Evolutionary conservation across 495 filamentous ascomycete species (phyloP).

Genomic region (Staphylotrichum longicolle): DNA sequence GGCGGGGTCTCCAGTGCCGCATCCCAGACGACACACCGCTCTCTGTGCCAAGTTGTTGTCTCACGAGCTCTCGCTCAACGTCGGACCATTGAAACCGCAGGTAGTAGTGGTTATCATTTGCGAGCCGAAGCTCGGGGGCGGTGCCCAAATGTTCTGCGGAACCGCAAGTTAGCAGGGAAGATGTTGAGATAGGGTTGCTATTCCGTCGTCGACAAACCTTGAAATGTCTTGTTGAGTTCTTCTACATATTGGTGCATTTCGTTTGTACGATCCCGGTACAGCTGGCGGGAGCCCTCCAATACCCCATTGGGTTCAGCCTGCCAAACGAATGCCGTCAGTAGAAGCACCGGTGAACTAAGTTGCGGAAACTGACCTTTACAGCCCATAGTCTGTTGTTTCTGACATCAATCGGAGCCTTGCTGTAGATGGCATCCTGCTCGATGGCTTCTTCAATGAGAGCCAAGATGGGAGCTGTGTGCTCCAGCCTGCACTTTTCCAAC

Average conservation of each 20-base stretch:
- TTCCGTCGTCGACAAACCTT: not conserved
- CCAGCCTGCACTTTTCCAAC: constrained; percentile 63
- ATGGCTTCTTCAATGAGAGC: constrained; percentile 66
- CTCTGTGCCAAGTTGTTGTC: constrained; percentile 42
- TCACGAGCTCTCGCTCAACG: constrained; percentile 61
- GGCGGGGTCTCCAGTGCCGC: constrained; percentile 8
- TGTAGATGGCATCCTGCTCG: constrained; percentile 77
- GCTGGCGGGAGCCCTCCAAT: constrained; percentile 81
- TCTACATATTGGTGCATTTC: constrained; percentile 71
- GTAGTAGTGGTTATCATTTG: constrained; percentile 71
- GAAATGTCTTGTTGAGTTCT: constrained; percentile 55
- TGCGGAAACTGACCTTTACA: constrained; percentile 60
- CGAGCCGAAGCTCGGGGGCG: constrained; percentile 63
- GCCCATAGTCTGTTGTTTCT: constrained; percentile 92
- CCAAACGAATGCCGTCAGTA: not conserved
- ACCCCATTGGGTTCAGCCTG: constrained; percentile 82
- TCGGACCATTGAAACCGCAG: constrained; percentile 65
- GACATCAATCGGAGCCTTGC: constrained; percentile 77
- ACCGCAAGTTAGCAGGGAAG: constrained; percentile 44
- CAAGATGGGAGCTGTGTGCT: constrained; percentile 57
- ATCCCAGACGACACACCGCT: not conserved
- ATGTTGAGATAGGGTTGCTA: not conserved
- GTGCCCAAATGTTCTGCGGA: constrained; percentile 17
- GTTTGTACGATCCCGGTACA: constrained; percentile 78
- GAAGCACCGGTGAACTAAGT: too few species aligned